Base-by-base conservation (phyloP, 2,329 filamentous ascomycete genomes). In the Colletotrichum destructivum region DNA sequence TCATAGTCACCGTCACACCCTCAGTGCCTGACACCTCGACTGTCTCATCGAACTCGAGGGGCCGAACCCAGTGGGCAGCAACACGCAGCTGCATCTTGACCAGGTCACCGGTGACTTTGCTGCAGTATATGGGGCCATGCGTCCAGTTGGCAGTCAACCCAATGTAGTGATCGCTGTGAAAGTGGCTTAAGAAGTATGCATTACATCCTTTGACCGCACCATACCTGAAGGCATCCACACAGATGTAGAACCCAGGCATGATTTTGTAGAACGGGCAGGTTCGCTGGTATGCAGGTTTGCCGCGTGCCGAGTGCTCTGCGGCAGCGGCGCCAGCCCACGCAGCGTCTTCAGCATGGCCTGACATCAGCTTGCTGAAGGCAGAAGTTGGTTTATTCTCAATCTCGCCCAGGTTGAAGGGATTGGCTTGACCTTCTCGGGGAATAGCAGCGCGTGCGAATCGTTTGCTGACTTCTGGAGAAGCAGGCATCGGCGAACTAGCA, bases 231-330 rank as follows among this genome's bases (percentile, higher is more conserved):
- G 96, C 96, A 81, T 99, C 96, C 0, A 99, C 96, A 69, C 94
- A 97, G 64, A 98, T 97, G 74, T 89, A 94, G 77, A 98, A 93
- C 0, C 94, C 95, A 0, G 96, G 95, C 83, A 99, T 92, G 74
- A 98, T 98, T 82, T 99, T 99, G 85, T 99, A 99, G 78, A 99
- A 99, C 0, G 96, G 96, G 78, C 96, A 99, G 0, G 94, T 98
- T 60, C 96, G 90, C 78, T 96, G 89, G 77, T 96, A 96, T 0
- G 95, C 92, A 21, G 93, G 94, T 78, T 94, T 96, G 26, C 96
- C 96, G 51, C 94, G 89, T 2, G 95, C 91, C 1, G 93, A 89
- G 38, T 89, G 84, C 79, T 98, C 95, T 1, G 93, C 88, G 1
- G 94, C 93, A 0, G 96, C 95, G 15, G 96, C 96, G 46, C 89